phyloP scores from a whole-genome alignment of 805 yeast genomes.

The Yarrowia phangngaensis region DNA sequence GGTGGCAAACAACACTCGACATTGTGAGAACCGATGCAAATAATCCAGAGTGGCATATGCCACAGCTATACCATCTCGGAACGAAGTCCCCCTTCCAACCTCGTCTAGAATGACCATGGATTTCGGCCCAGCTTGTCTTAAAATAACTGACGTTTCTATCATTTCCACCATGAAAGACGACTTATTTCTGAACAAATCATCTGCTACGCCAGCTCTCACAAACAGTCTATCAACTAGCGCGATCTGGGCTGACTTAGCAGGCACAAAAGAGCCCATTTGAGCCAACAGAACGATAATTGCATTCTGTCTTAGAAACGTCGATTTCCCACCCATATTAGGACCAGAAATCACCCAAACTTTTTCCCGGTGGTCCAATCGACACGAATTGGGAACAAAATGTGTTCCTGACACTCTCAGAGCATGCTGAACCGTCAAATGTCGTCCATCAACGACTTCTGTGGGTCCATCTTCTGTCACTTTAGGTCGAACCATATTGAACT shows the following conservation, averaged over 20 bases:
- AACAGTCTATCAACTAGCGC: conserved; percentile 76
- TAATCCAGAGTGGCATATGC: conserved; percentile 71
- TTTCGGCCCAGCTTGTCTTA: conserved; percentile 58
- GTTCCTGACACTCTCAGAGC: conserved; percentile 51
- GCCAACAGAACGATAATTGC: conserved; percentile 66
- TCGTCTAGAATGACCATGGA: conserved; percentile 83
- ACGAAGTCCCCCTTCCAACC: conserved; percentile 86
- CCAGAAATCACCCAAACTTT: conserved; percentile 69
- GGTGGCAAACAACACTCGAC: conserved; percentile 83
- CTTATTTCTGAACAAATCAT: conserved; percentile 69
- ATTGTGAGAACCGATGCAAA: conserved; percentile 51
- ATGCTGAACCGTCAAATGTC: conserved; percentile 84
- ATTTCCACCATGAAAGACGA: conserved; percentile 94
- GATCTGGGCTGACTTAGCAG: conserved; percentile 56
- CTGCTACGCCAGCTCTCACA: conserved; percentile 75
- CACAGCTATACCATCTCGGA: conserved; percentile 76
- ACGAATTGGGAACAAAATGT: conserved; percentile 50
- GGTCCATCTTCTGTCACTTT: conserved; percentile 45
- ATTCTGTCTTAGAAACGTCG: conserved; percentile 67
- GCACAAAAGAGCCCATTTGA: conserved; percentile 73
- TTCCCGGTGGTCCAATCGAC: conserved; percentile 34
- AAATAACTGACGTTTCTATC: conserved; percentile 73
- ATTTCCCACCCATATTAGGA: conserved; percentile 88
- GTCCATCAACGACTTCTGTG: conserved; percentile 57
- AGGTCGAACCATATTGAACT: conserved; percentile 65